Conservation (phyloP, 2,329 filamentous ascomycete genomes). For the Fusarium sp. region DNA sequence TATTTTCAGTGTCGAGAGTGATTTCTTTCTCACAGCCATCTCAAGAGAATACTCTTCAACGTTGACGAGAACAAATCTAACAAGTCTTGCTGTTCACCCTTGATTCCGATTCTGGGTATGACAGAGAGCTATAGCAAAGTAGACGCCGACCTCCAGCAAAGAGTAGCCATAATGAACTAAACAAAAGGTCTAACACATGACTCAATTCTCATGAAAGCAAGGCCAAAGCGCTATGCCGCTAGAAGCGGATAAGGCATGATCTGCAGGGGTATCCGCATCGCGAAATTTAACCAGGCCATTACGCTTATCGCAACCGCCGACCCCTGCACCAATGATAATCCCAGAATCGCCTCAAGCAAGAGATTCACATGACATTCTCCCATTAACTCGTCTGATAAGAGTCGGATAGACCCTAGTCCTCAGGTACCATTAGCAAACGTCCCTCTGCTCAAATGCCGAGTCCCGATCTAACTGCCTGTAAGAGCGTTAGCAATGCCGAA, state of each 20-base stretch:
- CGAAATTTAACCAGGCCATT: constrained; percentile 17
- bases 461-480: constrained; percentile 26
- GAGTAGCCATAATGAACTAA: not conserved
- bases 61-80: too few relatives aligned
- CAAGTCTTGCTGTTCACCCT: not conserved
- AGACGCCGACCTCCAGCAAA: not conserved
- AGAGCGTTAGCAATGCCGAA: constrained; percentile 30
- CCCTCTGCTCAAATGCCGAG: constrained; percentile 14
- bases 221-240: constrained; percentile 4
- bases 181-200: not conserved
- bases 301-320: constrained; percentile 27
- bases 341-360: not conserved
- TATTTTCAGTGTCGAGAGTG: too few relatives aligned
- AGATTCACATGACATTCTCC: constrained; percentile 1
- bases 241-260: constrained; percentile 21
- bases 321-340: constrained; percentile 1
- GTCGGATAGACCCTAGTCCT: constrained; percentile 1
- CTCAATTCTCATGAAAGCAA: not conserved
- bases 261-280: constrained; percentile 26
- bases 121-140: not conserved
- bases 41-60: too few relatives aligned
- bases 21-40: too few relatives aligned
- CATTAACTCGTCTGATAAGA: constrained; percentile 9
- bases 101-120: rapidly evolving
- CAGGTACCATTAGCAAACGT: constrained; percentile 7